A percentile compares a stretch with the other conserved stretches of the same genome.
Conservation (phyloP, 2,329 filamentous ascomycete species). For the Leptographium procerum region DNA sequence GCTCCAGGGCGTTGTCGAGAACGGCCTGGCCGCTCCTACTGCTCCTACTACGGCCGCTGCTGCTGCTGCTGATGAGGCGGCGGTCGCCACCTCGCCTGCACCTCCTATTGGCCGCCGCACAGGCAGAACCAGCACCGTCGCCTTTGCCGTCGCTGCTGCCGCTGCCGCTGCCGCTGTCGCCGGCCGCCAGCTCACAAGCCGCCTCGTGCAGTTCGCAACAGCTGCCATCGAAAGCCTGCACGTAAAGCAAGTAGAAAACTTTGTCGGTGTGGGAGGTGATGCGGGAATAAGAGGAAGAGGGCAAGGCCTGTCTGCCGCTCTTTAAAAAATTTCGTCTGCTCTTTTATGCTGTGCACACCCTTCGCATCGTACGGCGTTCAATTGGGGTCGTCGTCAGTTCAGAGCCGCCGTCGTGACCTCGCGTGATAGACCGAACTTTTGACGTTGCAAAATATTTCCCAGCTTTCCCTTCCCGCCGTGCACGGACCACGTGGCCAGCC, state of each 20-base stretch:
- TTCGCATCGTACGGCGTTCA: neutral
- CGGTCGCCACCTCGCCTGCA: neutral
- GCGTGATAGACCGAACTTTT: neutral
- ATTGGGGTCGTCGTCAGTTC: neutral
- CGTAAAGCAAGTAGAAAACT: neutral
- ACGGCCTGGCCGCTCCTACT: constrained; percentile 8
- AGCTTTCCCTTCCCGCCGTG: neutral
- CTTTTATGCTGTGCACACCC: neutral
- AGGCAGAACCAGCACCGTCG: neutral
- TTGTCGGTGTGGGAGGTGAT: too few relatives aligned
- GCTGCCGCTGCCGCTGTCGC: constrained; percentile 2
- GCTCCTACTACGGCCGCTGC: neutral
- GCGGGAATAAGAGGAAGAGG: too few relatives aligned
- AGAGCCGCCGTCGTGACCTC: neutral
- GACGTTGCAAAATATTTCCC: neutral
- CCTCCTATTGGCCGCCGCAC: neutral
- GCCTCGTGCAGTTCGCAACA: constrained; percentile 9
- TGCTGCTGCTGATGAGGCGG: neutral
- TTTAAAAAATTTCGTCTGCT: too few relatives aligned
- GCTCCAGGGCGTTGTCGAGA: constrained; percentile 22
- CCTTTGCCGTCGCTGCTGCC: neutral
- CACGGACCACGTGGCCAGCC: neutral
- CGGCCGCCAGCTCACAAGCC: constrained; percentile 6
- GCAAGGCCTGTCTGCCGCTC: neutral
- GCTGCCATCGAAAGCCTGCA: constrained; percentile 3